Evolutionary conservation across 2,329 filamentous ascomycete genomes (phyloP), one percentile per base, ranked within the genome.

Genomic region (Pseudocercospora vitis): DNA sequence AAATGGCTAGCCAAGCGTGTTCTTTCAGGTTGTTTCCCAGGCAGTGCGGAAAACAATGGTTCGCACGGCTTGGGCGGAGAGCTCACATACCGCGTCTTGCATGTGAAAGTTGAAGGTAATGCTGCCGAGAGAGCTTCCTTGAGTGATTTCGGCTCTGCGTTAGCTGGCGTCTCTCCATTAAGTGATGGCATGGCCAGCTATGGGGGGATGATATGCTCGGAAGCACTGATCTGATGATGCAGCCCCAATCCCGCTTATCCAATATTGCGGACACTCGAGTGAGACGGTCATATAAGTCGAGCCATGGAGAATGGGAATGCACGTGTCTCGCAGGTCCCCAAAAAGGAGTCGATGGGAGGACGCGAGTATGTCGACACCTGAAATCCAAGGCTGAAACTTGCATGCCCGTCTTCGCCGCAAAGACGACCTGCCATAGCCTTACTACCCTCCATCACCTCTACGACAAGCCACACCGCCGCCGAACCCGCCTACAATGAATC

Each of bases 1-100:
- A 88, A 95, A 69, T 99, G 94, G 42, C 82, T 91, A 70, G 96
- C 90, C 74, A 89, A 87, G 64, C 86, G 92, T 0, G 94, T 99
- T 55, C 82, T 80, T 67, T 95, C 87, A 7, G 87, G 81, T 37
- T 81, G 81, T 59, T 82, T 76, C 53, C 85, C 83, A 3, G 89
- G 88, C 3, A 89, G 85, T 28, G 91, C 81, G 29, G 88, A 86
- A 74, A 87, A 96, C 37, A 99, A 82, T 12, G 92, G 81, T 7
- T 85, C 80, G 58, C 85, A 87, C 68, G 80, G 80, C 28, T 84
- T 86, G 4, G 92, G 89, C 11, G 88, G 87, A 4, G 91, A 95
- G 19, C 90, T 95, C 63, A 96, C 76, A 75, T 99, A 92, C 71
- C 95, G 86, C 65, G 92, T 79, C 59, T 80, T 85, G 69, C 95